Percentiles rank a stretch among this genome's conserved stretches.
Evolutionary conservation across 306 rosid genomes (phyloP).

Genomic region (Leucaena leucocephala): DNA sequence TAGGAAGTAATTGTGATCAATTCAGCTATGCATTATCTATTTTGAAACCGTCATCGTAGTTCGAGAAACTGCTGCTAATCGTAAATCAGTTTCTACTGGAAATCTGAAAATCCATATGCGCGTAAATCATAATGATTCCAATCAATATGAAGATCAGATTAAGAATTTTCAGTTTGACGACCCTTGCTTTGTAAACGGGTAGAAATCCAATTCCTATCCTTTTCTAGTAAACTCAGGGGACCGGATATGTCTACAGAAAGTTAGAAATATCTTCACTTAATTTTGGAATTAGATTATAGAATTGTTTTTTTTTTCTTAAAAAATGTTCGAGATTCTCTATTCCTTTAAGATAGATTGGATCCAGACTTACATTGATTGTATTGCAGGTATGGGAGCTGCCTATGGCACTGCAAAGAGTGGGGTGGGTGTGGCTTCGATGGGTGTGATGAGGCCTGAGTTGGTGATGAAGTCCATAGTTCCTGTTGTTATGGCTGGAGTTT

Average conservation of each 20-base stretch:
- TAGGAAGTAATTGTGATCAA: conserved; percentile 10
- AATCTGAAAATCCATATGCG: not conserved
- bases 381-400: conserved; percentile 90
- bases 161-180: not conserved
- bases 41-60: not conserved
- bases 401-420: conserved; percentile 93
- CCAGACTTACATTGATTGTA: conserved; percentile 31
- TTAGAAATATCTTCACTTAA: not conserved
- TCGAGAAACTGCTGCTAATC: conserved; percentile 2
- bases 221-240: not conserved
- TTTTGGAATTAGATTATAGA: conserved; percentile 10
- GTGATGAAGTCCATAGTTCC: conserved; percentile 94
- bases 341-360: conserved; percentile 1
- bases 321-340: not conserved
- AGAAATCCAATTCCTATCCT: conserved; percentile 10
- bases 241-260: not conserved
- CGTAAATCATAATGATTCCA: not conserved
- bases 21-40: conserved; percentile 23
- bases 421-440: conserved; percentile 92
- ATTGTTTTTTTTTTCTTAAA: not conserved
- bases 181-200: not conserved
- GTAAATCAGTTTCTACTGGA: not conserved
- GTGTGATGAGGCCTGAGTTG: conserved; percentile 92
- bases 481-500: conserved; percentile 92
- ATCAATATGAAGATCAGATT: not conserved